Conservation (phyloP, 805 yeast species). For the Pichia deserticola region DNA sequence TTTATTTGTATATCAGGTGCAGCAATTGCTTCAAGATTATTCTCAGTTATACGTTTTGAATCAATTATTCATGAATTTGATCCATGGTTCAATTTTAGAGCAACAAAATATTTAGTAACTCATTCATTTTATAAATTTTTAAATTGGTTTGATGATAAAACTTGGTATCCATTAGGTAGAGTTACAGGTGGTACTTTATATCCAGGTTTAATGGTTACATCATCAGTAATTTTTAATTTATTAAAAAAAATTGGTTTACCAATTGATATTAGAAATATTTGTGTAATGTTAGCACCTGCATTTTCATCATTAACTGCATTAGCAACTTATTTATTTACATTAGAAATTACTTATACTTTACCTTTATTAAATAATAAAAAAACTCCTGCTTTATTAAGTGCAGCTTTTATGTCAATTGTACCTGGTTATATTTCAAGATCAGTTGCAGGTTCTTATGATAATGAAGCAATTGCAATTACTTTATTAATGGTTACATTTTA, state of each 20-base stretch:
- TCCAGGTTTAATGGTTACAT: constrained; percentile 97
- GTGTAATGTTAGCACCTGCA: constrained; percentile 95
- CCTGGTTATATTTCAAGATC: constrained; percentile 98
- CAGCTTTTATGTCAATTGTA: constrained; percentile 93
- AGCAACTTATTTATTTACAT: constrained; percentile 79
- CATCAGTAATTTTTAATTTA: constrained; percentile 80
- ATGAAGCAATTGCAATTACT: constrained; percentile 97
- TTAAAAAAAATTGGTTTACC: constrained; percentile 67
- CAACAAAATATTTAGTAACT: constrained; percentile 83
- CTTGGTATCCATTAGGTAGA: constrained; percentile 98
- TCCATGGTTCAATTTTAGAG: constrained; percentile 95
- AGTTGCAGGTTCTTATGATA: constrained; percentile 98
- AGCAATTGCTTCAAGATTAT: constrained; percentile 83
- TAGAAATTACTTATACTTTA: constrained; percentile 74
- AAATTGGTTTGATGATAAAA: constrained; percentile 97
- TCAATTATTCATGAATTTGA: constrained; percentile 96
- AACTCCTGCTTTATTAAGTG: constrained; percentile 86
- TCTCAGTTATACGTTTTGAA: constrained; percentile 94
- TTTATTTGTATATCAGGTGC: constrained; percentile 81
- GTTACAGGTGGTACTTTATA: constrained; percentile 98
- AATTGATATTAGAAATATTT: constrained; percentile 87
- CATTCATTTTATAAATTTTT: constrained; percentile 84
- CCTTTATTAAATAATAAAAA: constrained; percentile 18
- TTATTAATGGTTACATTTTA: constrained; percentile 91
- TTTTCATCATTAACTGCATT: constrained; percentile 89